A percentile compares a stretch with the other conserved stretches of the same genome.
phyloP scores from a whole-genome alignment of 345 rosid species.

The Sisymbrium irio region DNA sequence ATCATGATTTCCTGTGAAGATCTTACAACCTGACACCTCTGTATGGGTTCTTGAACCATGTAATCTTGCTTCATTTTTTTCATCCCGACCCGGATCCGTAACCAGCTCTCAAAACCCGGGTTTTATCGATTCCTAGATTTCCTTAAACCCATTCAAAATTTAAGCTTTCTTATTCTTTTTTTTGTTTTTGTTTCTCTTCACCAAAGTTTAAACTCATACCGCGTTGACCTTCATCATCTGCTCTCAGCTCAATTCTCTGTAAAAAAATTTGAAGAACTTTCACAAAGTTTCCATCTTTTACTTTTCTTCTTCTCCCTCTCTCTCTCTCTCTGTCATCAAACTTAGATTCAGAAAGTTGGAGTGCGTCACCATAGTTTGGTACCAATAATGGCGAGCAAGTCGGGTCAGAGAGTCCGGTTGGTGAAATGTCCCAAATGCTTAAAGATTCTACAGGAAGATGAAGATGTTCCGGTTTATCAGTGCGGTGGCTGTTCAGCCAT shows the following conservation, averaged over 20 bases:
- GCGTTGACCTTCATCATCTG: conserved; percentile 30
- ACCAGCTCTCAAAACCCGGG: conserved; percentile 16
- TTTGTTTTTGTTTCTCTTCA: not conserved
- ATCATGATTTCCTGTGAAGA: not conserved
- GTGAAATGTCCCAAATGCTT: conserved; percentile 74
- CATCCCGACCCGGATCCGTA: conserved; percentile 24
- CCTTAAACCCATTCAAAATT: not conserved
- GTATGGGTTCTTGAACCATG: conserved; percentile 2
- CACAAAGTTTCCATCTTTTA: conserved; percentile 20
- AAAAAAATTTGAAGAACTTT: not conserved
- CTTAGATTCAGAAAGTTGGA: not conserved
- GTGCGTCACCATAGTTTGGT: not conserved
- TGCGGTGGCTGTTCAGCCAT: conserved; percentile 65
- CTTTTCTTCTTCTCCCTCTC: not conserved
- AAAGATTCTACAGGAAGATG: conserved; percentile 54
- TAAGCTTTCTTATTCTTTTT: not conserved
- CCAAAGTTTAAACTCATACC: not conserved
- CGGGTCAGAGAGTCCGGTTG: conserved; percentile 44
- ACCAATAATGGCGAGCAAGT: conserved; percentile 40
- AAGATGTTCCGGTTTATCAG: conserved; percentile 51
- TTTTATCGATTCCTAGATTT: not conserved
- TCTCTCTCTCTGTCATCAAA: not conserved
- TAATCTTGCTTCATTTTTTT: conserved; percentile 21
- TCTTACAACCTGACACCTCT: conserved; percentile 14
- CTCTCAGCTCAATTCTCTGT: conserved; percentile 12